Conservation (phyloP, 805 yeast genomes). For the Myxozyma sirexii region DNA sequence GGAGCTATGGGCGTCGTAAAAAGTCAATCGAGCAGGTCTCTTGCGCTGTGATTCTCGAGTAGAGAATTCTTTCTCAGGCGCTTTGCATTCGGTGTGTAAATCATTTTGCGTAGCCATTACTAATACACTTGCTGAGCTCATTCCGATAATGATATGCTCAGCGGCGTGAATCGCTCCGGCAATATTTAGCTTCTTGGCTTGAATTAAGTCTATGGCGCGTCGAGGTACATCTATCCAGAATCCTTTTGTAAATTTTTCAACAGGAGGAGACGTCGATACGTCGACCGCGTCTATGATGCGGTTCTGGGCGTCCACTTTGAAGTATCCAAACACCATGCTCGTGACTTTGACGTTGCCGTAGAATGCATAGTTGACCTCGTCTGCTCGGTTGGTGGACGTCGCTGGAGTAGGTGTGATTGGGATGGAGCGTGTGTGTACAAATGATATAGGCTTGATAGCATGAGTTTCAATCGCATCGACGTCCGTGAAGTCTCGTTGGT, state of each 20-base stretch:
- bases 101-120: conserved; percentile 60
- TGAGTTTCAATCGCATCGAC: conserved; percentile 68
- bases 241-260: conserved; percentile 69
- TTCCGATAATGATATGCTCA: conserved; percentile 83
- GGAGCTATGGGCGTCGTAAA: conserved; percentile 85
- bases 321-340: conserved; percentile 85
- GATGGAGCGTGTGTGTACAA: neutral
- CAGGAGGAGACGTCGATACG: conserved; percentile 80
- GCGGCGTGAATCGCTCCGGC: conserved; percentile 98
- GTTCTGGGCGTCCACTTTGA: conserved; percentile 74
- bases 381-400: neutral
- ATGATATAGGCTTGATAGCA: conserved; percentile 34
- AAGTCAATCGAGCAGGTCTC: conserved; percentile 84
- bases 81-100: conserved; percentile 90
- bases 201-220: conserved; percentile 60
- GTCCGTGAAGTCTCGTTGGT: conserved; percentile 89
- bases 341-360: conserved; percentile 76
- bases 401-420: conserved; percentile 1
- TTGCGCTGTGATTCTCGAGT: conserved; percentile 66
- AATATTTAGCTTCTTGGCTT: conserved; percentile 59
- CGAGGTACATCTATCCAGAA: conserved; percentile 88
- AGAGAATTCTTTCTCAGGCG: conserved; percentile 95
- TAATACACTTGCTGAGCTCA: conserved; percentile 71
- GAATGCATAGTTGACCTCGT: conserved; percentile 47
- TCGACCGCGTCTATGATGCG: conserved; percentile 92